Base-by-base conservation (phyloP, 345 rosid species). In the Dipteronia dyeriana region DNA sequence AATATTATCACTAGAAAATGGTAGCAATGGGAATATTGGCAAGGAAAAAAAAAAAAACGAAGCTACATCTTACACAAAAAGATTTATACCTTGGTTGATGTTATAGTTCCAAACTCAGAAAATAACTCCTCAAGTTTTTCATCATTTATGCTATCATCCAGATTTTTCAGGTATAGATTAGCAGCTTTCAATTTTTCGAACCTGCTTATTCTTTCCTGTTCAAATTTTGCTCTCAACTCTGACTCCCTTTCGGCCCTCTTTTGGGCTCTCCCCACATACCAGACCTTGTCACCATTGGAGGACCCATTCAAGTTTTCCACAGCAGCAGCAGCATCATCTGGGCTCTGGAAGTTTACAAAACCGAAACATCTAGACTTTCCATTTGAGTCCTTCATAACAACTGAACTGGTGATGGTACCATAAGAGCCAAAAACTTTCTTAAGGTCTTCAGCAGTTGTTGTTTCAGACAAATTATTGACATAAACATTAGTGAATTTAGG, bases 241-340 rank as follows among this genome's bases (percentile, higher is more conserved):
- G 84, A 85, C 71, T 90, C 93, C 81, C 97, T 87, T 74, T 92
- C 95, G 3, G 83, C 57, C 84, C 90, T 90, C 81, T 84, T 90
- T 65, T 89, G 97, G 2, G 97, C 97, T 85, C 83, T 90, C 0
- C 93, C 95, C 38, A 90, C 97, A 70, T 81, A 92, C 90, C 88
- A 80, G 51, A 83, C 84, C 78, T 87, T 88, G 61, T 88, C 90
- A 59, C 84, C 87, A 9, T 71, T 80, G 34, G 71, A 54, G 39
- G 61, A 66, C 38, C 94, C 94, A 74, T 90, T 92, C 81, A 92
- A 65, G 68, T 79, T 88, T 79, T 90, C 94, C 56, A 84, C 89
- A 1, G 93, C 94, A 16, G 71, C 41, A 23, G 85, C 85, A 69
- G 97, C 97, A 0, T 85, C 77, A 47, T 88, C 92, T n/a, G 91